Evolutionary conservation across 495 filamentous ascomycete genomes (phyloP).

Genomic region (Trichoderma orchidacearum): DNA sequence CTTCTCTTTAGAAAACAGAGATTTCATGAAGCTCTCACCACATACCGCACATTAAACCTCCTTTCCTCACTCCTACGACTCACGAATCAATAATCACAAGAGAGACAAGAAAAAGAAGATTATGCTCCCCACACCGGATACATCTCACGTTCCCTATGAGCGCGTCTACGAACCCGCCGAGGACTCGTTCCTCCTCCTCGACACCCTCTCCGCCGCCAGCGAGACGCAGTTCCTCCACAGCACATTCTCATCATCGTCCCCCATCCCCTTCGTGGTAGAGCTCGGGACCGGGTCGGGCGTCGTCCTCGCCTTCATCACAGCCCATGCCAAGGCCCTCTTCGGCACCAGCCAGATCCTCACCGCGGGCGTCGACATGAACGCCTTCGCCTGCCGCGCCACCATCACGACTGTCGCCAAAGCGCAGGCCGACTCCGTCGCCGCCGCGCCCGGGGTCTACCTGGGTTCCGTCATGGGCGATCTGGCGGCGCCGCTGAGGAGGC

Average conservation of each 20-base stretch:
- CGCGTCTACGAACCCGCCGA: constrained; percentile 88
- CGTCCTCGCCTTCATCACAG: constrained; percentile 71
- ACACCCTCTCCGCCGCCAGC: constrained; percentile 63
- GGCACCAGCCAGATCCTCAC: constrained; percentile 56
- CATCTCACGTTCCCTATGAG: constrained; percentile 74
- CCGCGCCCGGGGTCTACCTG: constrained; percentile 30
- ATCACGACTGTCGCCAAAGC: constrained; percentile 46
- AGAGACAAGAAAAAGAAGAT: constrained; percentile 1
- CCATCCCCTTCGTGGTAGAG: constrained; percentile 64
- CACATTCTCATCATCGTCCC: constrained; percentile 33
- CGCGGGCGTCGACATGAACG: constrained; percentile 70
- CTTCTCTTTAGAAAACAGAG: constrained; percentile 9
- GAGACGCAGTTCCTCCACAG: constrained; percentile 59
- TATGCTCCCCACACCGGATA: constrained; percentile 89
- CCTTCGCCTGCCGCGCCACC: constrained; percentile 61
- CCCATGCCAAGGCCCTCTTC: constrained; percentile 60
- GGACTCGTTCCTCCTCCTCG: constrained; percentile 88
- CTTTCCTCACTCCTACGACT: neutral
- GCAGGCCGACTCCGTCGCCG: constrained; percentile 2
- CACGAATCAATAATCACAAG: too few relatives aligned
- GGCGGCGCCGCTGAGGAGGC: constrained; percentile 34
- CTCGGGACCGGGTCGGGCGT: constrained; percentile 85
- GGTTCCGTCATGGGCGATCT: constrained; percentile 56
- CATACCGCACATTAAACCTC: constrained; percentile 1
- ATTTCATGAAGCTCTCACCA: constrained; percentile 12